Percentiles rank a stretch among this genome's conserved stretches.
phyloP scores from a whole-genome alignment of 208 protist species.

The Trypanosoma boissoni region DNA sequence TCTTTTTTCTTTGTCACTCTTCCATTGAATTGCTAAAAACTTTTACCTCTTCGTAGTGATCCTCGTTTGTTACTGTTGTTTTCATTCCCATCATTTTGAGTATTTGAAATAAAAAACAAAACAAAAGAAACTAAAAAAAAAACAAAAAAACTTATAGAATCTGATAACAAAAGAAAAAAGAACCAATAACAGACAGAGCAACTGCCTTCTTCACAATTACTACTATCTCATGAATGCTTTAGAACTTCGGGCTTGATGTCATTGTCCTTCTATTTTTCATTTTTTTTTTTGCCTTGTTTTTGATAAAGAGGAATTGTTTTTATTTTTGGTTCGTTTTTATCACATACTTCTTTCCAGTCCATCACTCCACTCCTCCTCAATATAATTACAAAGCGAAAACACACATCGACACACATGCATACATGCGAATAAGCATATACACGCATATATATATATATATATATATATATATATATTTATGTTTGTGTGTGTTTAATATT shows the following conservation, averaged over 20 bases:
- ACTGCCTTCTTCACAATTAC: too few relatives aligned
- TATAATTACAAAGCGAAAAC: not conserved
- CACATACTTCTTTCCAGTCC: not conserved
- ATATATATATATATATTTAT: conserved; percentile 14
- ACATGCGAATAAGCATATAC: too few relatives aligned
- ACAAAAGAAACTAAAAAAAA: conserved; percentile 7
- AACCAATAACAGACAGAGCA: too few relatives aligned
- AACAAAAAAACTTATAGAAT: not conserved
- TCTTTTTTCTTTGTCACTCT: too few relatives aligned
- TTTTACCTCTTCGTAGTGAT: too few relatives aligned
- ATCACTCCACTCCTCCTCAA: not conserved
- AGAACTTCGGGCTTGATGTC: too few relatives aligned
- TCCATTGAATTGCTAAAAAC: too few relatives aligned
- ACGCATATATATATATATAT: not conserved
- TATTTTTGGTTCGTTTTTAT: not conserved
- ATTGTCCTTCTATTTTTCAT: not conserved
- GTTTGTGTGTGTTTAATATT: conserved; percentile 8
- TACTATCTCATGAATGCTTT: too few relatives aligned
- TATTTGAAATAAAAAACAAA: not conserved
- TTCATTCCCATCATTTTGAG: too few relatives aligned
- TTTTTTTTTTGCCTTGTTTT: not conserved
- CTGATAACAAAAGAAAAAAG: too few relatives aligned
- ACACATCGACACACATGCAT: not conserved
- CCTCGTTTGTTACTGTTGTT: too few relatives aligned
- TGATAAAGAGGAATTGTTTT: not conserved